phyloP scores from a whole-genome alignment of 495 filamentous ascomycete genomes.

The Extremus antarcticus region DNA sequence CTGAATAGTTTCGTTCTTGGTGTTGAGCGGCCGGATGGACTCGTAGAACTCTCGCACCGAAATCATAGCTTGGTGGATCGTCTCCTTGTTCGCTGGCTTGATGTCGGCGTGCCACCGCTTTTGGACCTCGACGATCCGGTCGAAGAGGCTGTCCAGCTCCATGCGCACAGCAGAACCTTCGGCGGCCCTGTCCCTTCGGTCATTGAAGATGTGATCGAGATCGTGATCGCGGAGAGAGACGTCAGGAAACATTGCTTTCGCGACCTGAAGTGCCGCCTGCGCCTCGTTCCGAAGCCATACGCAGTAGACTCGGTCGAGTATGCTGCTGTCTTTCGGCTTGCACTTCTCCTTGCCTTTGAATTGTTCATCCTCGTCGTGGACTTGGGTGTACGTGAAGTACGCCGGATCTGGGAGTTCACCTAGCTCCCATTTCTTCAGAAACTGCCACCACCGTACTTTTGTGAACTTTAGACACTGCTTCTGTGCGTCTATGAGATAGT shows the following conservation, averaged over 20 bases:
- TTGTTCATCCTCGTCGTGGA: slow-evolving; percentile 29
- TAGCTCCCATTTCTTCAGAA: slow-evolving; percentile 31
- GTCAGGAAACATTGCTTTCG: slow-evolving; percentile 23
- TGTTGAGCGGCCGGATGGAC: slow-evolving; percentile 1
- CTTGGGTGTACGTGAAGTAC: slow-evolving; percentile 27
- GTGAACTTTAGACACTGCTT: slow-evolving; percentile 51
- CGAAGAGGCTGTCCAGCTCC: neutral
- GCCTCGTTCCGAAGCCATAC: slow-evolving; percentile 43
- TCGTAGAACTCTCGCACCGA: neutral
- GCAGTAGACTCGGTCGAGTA: slow-evolving; percentile 69
- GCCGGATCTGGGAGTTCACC: slow-evolving; percentile 23
- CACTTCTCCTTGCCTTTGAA: slow-evolving; percentile 27
- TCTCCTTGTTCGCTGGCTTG: neutral
- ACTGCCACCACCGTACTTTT: slow-evolving; percentile 38
- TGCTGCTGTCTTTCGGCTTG: slow-evolving; percentile 35
- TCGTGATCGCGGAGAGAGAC: slow-evolving; percentile 8
- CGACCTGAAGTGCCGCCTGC: slow-evolving; percentile 38
- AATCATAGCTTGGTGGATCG: neutral
- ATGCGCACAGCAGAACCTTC: neutral
- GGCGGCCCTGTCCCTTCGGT: neutral
- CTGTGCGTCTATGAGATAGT: slow-evolving; percentile 66
- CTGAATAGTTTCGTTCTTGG: neutral
- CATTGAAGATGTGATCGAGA: neutral
- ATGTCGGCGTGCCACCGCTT: neutral
- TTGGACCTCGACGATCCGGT: neutral